Base-by-base conservation (phyloP, 2,329 filamentous ascomycete species). In the Penicillium olsonii region DNA sequence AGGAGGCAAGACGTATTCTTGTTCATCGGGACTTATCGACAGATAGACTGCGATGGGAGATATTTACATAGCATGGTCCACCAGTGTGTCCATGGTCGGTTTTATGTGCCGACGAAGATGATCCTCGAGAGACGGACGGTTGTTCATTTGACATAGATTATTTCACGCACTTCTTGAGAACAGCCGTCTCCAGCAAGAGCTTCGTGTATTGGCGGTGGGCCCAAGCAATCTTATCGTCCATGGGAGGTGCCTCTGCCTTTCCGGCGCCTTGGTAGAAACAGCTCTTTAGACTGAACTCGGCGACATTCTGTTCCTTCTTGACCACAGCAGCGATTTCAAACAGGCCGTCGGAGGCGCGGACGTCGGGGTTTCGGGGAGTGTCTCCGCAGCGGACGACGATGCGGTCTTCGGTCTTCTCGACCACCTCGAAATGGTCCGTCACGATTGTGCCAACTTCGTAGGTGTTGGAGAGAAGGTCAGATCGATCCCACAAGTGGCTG, bases 401-500 rank as follows among this genome's bases (percentile, higher is more conserved):
- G 10, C 77, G 73, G 6, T 76, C 77, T 0, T 79, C 72, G 0
- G 80, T 84, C 69, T 85, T 85, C 45, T 84, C 80, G 1, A 89
- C 72, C 0, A 89, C 84, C 66, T 88, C 84, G 62, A 89, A 89
- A 67, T 89, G 86, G 64, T 89, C 84, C 3, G 83, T 87, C 49
- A 89, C 80, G 34, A 75, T 64, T 1, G 85, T 87, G 27, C 85
- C 85, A 33, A 78, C 74, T 17, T 84, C 78, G 63, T 88, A 89
- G 9, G 58, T 75, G 49, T 75, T 82, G n/a, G 69, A 59, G 5
- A 75, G 66, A 2, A 89, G 77, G 43, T 84, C 76, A 10, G 77
- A 68, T 3, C 66, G 71, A 2, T 78, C 76, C 84, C 86, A 89
- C 1, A 88, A 78, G 55, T 88, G 82, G 39, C 73, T 62, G 2